A percentile compares a stretch with the other conserved stretches of the same genome.
These are phyloP conservation scores for Alopecurus myosuroides DNA, from an alignment of 176 grass and related monocot genomes.

Conservation along the genomic window DNA sequence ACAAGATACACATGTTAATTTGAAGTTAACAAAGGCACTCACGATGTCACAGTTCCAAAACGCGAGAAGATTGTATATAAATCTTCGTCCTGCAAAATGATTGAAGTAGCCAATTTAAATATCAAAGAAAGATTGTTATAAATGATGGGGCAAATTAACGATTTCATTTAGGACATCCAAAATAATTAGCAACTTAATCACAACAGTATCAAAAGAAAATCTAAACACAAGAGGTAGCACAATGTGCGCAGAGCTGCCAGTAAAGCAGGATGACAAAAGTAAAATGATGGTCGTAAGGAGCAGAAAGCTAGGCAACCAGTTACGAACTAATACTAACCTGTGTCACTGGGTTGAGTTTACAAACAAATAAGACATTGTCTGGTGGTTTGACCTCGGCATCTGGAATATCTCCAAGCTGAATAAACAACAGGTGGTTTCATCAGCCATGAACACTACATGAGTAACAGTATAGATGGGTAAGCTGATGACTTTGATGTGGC, in stretches of 20 bases:
- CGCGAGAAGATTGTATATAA: slow-evolving; percentile 94
- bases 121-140: not conserved
- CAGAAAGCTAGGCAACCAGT: not conserved
- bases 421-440: slow-evolving; percentile 19
- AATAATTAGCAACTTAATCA: not conserved
- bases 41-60: slow-evolving; percentile 92
- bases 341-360: slow-evolving; percentile 94
- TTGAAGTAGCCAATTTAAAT: not conserved
- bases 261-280: not conserved
- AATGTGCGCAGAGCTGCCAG: not conserved
- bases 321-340: slow-evolving; percentile 53
- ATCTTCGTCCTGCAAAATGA: slow-evolving; percentile 81
- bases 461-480: not conserved
- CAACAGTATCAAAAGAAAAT: not conserved
- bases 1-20: not conserved
- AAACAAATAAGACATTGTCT: slow-evolving; percentile 94
- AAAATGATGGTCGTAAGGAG: not conserved
- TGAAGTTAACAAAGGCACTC: slow-evolving; percentile 33
- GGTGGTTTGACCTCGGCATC: slow-evolving; percentile 92
- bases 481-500: not conserved
- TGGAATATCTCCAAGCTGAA: slow-evolving; percentile 90
- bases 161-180: not conserved
- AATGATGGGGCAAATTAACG: not conserved
- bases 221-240: not conserved
- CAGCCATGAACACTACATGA: not conserved